A percentile compares a stretch with the other conserved stretches of the same genome.
Conservation (phyloP, 352 stramenopile species). For the Globisporangium lucens region DNA sequence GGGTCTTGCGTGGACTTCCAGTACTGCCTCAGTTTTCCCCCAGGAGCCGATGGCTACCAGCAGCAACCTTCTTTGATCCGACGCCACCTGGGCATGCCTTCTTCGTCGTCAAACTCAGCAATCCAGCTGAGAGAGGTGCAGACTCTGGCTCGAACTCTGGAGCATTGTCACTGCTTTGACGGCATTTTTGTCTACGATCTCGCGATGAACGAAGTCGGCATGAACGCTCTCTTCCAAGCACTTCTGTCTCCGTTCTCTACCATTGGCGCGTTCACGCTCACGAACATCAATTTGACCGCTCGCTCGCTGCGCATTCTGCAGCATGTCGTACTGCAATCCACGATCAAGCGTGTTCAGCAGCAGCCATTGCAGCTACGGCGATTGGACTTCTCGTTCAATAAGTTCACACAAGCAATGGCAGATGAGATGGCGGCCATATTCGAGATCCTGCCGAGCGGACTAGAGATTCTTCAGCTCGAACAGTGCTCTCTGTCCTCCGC, state of each 20-base stretch:
- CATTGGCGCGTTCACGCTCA: slow-evolving; percentile 41
- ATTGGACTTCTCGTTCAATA: slow-evolving; percentile 69
- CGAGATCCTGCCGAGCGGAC: slow-evolving; percentile 38
- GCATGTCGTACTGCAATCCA: slow-evolving; percentile 51
- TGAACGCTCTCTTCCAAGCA: slow-evolving; percentile 50
- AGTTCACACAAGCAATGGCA: slow-evolving; percentile 48
- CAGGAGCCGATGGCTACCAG: slow-evolving; percentile 31
- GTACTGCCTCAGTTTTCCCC: slow-evolving; percentile 48
- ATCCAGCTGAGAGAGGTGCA: slow-evolving; percentile 42
- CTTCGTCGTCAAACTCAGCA: slow-evolving; percentile 2
- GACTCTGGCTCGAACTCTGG: slow-evolving; percentile 40
- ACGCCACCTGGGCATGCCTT: background rate
- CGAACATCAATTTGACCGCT: slow-evolving; percentile 42
- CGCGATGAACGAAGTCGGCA: slow-evolving; percentile 32
- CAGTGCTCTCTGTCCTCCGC: slow-evolving; percentile 35
- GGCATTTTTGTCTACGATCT: slow-evolving; percentile 52
- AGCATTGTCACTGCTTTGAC: slow-evolving; percentile 38
- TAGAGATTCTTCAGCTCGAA: slow-evolving; percentile 62
- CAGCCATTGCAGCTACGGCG: slow-evolving; percentile 29
- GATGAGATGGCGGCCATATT: slow-evolving; percentile 44
- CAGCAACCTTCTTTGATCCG: slow-evolving; percentile 12
- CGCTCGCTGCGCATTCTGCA: slow-evolving; percentile 44
- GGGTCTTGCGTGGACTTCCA: slow-evolving; percentile 55
- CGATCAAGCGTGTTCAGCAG: slow-evolving; percentile 30
- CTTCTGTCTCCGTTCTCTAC: slow-evolving; percentile 35